phyloP scores from a whole-genome alignment of 306 rosid genomes.

The Chamaecrista fasciculata region DNA sequence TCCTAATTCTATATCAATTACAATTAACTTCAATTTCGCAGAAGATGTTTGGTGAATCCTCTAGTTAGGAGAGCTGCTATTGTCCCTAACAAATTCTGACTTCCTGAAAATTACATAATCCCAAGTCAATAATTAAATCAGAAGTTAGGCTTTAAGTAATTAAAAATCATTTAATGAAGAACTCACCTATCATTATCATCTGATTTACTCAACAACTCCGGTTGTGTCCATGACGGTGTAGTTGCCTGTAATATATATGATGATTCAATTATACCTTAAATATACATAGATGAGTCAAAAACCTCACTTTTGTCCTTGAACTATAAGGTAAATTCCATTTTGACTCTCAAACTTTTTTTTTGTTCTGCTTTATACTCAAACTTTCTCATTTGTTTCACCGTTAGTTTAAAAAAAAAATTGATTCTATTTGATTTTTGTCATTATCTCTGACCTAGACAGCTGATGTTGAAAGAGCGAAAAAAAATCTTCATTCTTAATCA shows the following conservation, averaged over 20 bases:
- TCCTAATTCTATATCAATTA: constrained; percentile 15
- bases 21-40: constrained; percentile 15
- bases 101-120: constrained; percentile 26
- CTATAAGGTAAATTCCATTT: too few species aligned
- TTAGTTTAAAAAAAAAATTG: too few species aligned
- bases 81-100: neutral
- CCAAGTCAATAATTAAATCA: neutral
- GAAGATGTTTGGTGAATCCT: constrained; percentile 19
- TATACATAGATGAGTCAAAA: too few species aligned
- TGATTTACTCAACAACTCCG: constrained; percentile 30
- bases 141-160: neutral
- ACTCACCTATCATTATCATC: constrained; percentile 35
- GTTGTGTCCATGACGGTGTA: constrained; percentile 20
- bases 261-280: constrained; percentile 23
- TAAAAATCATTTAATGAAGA: neutral
- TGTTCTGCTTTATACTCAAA: too few species aligned
- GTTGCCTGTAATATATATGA: constrained; percentile 33
- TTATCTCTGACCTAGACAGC: too few species aligned
- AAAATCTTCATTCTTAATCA: too few species aligned
- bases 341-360: too few species aligned
- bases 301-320: too few species aligned
- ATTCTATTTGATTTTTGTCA: too few species aligned
- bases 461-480: too few species aligned
- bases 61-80: constrained; percentile 21
- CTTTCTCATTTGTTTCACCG: too few species aligned